These are phyloP conservation scores for Tephrocybe sp. DNA, from an alignment of 768 basidiomycete genomes.

Conservation along the genomic window DNA sequence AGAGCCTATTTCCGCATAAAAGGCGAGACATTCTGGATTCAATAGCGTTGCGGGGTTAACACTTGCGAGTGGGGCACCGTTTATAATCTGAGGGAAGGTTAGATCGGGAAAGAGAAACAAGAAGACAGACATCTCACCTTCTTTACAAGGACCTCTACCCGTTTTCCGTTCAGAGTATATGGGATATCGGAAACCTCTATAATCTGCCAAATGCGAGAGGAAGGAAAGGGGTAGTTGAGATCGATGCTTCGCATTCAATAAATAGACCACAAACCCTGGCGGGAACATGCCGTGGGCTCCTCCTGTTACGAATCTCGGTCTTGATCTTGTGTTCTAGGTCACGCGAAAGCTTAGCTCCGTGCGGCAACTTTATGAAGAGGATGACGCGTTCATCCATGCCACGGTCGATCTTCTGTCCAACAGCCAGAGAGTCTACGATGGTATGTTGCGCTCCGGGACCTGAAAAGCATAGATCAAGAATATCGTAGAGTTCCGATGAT, in stretches of 20 bases:
- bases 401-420: constrained; percentile 66
- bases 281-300: constrained; percentile 78
- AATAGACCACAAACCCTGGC: constrained; percentile 48
- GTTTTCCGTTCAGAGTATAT: constrained; percentile 80
- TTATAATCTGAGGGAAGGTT: constrained; percentile 58
- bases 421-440: constrained; percentile 63
- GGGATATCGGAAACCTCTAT: constrained; percentile 72
- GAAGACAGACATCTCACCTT: constrained; percentile 54
- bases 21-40: constrained; percentile 70
- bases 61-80: constrained; percentile 66
- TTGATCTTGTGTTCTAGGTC: constrained; percentile 58
- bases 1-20: constrained; percentile 58
- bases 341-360: constrained; percentile 46
- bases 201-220: constrained; percentile 52
- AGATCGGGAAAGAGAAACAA: not conserved
- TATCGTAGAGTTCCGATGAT: constrained; percentile 79
- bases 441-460: constrained; percentile 34
- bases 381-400: constrained; percentile 77
- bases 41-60: constrained; percentile 73
- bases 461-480: constrained; percentile 65
- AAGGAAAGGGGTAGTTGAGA: constrained; percentile 12
- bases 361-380: constrained; percentile 67
- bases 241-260: not conserved
- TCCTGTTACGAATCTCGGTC: constrained; percentile 55
- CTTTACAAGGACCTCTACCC: constrained; percentile 77